Conservation (phyloP, 129 eudicot genomes). For the Calendula officinalis region DNA sequence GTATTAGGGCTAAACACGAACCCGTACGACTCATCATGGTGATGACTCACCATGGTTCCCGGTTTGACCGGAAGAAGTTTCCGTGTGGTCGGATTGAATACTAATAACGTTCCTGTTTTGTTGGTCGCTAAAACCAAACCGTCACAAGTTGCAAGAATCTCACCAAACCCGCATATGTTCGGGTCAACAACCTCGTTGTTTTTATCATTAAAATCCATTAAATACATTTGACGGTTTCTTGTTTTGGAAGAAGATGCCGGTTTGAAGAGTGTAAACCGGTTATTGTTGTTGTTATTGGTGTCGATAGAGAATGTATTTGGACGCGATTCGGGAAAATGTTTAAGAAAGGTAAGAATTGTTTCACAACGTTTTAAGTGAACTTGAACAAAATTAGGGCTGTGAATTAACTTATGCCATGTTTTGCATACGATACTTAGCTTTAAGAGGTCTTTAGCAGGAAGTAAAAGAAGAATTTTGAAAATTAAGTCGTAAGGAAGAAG, state of each 20-base stretch:
- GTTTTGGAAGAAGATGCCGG: conserved; percentile 20
- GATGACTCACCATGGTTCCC: conserved; percentile 29
- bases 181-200: conserved; percentile 15
- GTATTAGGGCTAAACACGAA: conserved; percentile 27
- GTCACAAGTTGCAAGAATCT: conserved; percentile 34
- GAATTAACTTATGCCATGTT: conserved; percentile 29
- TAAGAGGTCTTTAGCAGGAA: conserved; percentile 36
- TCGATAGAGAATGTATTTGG: conserved; percentile 27
- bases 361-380: conserved; percentile 32
- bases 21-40: conserved; percentile 34
- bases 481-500: conserved; percentile 37
- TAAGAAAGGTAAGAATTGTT: conserved; percentile 28
- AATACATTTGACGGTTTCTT: conserved; percentile 15
- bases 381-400: conserved; percentile 34
- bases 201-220: conserved; percentile 27
- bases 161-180: conserved; percentile 30
- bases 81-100: conserved; percentile 41
- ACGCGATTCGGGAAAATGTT: conserved; percentile 16
- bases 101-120: conserved; percentile 18
- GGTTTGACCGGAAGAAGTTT: conserved; percentile 32
- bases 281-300: neutral
- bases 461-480: conserved; percentile 42
- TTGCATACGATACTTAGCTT: conserved; percentile 34
- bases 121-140: conserved; percentile 37
- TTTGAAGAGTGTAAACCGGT: conserved; percentile 22